These are phyloP conservation scores for Apiosordaria backusii DNA, from an alignment of 495 filamentous ascomycete genomes.

Conservation along the genomic window DNA sequence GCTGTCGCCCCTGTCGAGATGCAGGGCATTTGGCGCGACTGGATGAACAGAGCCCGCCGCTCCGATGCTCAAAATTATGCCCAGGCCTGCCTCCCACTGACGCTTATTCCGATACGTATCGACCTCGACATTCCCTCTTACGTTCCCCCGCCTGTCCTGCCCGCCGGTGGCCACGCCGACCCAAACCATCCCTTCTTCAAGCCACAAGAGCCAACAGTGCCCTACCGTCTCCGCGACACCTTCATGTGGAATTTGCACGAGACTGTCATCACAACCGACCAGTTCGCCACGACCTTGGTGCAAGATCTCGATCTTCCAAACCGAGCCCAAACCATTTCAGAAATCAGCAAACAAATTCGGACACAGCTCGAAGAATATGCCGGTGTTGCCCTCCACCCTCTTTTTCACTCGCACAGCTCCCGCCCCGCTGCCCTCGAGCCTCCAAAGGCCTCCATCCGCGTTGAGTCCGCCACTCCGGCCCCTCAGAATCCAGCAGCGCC, in stretches of 20 bases:
- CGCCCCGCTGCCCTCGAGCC: slow-evolving; percentile 38
- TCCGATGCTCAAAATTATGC: slow-evolving; percentile 75
- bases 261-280: slow-evolving; percentile 86
- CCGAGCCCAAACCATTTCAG: slow-evolving; percentile 57
- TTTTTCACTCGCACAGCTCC: slow-evolving; percentile 65
- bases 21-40: slow-evolving; percentile 88
- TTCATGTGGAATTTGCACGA: slow-evolving; percentile 99
- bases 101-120: slow-evolving; percentile 92
- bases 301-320: slow-evolving; percentile 92
- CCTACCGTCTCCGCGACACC: slow-evolving; percentile 83
- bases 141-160: slow-evolving; percentile 68
- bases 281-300: slow-evolving; percentile 86
- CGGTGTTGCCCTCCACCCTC: slow-evolving; percentile 85
- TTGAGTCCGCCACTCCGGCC: slow-evolving; percentile 40
- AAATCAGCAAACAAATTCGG: slow-evolving; percentile 90
- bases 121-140: slow-evolving; percentile 86
- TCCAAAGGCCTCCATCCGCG: slow-evolving; percentile 32
- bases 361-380: slow-evolving; percentile 96
- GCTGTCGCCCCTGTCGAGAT: slow-evolving; percentile 73
- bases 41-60: slow-evolving; percentile 75
- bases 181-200: slow-evolving; percentile 67
- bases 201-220: slow-evolving; percentile 69
- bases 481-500: slow-evolving; percentile 21
- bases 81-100: slow-evolving; percentile 80
- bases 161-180: slow-evolving; percentile 56